A percentile compares a stretch with the other conserved stretches of the same genome.
Evolutionary conservation across 257 asterid species (phyloP).

Genomic region (Lycium barbarum): DNA sequence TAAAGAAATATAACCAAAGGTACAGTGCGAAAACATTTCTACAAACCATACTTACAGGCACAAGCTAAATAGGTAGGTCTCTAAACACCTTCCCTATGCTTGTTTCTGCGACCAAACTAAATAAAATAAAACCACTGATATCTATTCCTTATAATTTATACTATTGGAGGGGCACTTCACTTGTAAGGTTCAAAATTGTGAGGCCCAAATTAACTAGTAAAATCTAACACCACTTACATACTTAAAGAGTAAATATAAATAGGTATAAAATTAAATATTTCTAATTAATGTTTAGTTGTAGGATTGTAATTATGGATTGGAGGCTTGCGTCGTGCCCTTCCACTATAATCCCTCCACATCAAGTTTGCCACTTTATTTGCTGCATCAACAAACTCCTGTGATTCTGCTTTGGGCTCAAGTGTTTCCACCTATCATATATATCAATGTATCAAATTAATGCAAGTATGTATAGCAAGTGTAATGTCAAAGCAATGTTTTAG

Average conservation of each 20-base stretch:
- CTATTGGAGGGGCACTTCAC: slow-evolving; percentile 46
- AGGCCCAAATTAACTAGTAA: slow-evolving; percentile 38
- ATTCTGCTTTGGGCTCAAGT: background rate
- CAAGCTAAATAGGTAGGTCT: slow-evolving; percentile 9
- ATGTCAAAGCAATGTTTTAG: background rate
- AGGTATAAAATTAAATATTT: background rate
- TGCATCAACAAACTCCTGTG: slow-evolving; percentile 38
- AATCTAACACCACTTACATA: slow-evolving; percentile 30
- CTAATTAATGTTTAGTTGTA: slow-evolving; percentile 33
- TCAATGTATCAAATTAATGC: background rate
- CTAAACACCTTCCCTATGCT: background rate
- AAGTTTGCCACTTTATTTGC: slow-evolving; percentile 52
- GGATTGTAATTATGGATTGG: slow-evolving; percentile 65
- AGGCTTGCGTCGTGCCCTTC: slow-evolving; percentile 44
- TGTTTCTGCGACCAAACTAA: background rate
- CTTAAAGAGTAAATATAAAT: background rate
- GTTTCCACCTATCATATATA: background rate
- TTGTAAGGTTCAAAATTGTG: slow-evolving; percentile 55
- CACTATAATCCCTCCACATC: slow-evolving; percentile 59
- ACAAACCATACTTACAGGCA: background rate
- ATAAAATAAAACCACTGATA: background rate
- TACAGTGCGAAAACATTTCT: background rate
- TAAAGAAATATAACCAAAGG: background rate
- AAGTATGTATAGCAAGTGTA: background rate
- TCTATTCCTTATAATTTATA: background rate